Base-by-base conservation (phyloP, 2,329 filamentous ascomycete genomes). In the Calonectria leucothoes region DNA sequence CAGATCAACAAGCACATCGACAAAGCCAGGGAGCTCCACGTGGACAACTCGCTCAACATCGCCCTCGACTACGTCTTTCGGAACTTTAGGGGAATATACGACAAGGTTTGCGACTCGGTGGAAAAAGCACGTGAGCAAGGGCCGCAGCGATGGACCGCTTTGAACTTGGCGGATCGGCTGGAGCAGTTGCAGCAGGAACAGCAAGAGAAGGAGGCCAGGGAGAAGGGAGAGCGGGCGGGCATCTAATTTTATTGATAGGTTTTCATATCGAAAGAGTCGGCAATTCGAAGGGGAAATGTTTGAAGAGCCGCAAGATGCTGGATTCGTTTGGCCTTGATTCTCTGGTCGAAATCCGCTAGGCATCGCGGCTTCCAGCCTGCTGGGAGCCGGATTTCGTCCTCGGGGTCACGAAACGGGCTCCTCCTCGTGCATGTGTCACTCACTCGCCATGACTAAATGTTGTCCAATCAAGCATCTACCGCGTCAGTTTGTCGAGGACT, bases 61-160 rank as follows among this genome's bases (percentile, higher is more conserved):
- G 71, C 75, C 33, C 70, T 80, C 39, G 76, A 80, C 25, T 79
- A 78, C 51, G 73, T 78, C 33, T 80, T 71, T 69, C 75, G 78
- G 11, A 79, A 79, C 33, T 79, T 79, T 29, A 55, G 71, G 20
- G 69, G 71, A 37, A 68, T 77, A 17, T 79, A 80, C 42, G 64
- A 74, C 49, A 51, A 66, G 11, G 69, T 80, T 51, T 79, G 78
- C 61, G 70, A 79, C 27, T 71, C 72, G 23, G 69, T 79, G 35
- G 75, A 80, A 48, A 73, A 48, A 35, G 76, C 78, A 42, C 69
- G 77, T 23, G 71, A 74, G 42, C 72, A 61, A 31, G 78, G 77
- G 4, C 75, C 76, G 67, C 49, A 61, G 17, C 69, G 55, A 49
- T 80, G 78, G 78, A 79, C 74, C 15, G 74, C 74, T 15, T 35